Evolutionary conservation across 163 green algal species (phyloP).

Genomic region (Coccomyxa subellipsoidea): DNA sequence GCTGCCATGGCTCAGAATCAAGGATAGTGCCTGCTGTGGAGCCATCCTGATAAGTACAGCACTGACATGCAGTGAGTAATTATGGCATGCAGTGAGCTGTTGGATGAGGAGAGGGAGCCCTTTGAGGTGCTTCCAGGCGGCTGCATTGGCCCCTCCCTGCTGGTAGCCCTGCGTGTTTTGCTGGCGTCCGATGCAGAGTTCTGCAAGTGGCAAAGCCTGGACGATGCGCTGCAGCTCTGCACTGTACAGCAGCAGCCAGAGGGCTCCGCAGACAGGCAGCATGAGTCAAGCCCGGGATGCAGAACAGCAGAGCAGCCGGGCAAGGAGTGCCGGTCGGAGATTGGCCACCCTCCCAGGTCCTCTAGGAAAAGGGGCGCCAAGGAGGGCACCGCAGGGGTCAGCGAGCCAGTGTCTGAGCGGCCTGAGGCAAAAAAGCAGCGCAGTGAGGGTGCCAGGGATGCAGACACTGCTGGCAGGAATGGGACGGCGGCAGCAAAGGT

Average conservation of each 20-base stretch:
- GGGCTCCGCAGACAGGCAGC: background rate
- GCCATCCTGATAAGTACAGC: no score
- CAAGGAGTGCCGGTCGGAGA: background rate
- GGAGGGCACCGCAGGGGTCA: no score
- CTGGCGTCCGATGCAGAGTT: conserved; percentile 6
- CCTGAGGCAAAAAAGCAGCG: background rate
- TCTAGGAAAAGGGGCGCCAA: background rate
- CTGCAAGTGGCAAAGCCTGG: conserved; percentile 1
- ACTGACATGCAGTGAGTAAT: no score
- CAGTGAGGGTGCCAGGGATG: background rate
- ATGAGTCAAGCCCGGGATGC: background rate
- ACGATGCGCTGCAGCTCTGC: conserved; percentile 2
- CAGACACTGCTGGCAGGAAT: background rate
- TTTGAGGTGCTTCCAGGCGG: conserved; percentile 50
- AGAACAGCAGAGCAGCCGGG: background rate
- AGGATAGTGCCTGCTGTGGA: no score
- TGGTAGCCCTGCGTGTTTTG: conserved; percentile 40
- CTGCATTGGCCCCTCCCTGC: conserved; percentile 36
- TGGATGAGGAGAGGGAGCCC: conserved; percentile 45
- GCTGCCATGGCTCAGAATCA: no score
- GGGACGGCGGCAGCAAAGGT: background rate
- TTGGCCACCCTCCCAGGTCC: background rate
- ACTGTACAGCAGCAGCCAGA: background rate
- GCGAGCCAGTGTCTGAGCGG: no score
- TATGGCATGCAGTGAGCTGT: conserved; percentile 30